Conservation (phyloP, 352 stramenopile genomes). For the Phytophthora quininea region DNA sequence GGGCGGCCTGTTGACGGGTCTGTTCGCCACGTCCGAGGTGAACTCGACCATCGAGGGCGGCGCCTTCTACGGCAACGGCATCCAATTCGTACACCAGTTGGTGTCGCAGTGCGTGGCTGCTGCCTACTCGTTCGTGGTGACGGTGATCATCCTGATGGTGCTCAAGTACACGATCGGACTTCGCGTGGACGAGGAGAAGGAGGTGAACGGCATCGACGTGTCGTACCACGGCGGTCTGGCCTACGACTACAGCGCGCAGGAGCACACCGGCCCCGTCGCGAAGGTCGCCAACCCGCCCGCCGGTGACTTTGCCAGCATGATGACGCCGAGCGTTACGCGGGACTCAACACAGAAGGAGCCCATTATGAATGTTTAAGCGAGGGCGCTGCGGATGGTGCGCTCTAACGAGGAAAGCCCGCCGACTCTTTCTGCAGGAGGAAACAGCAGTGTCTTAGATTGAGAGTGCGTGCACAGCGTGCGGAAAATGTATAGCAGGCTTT, state of each 20-base stretch:
- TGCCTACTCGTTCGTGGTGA: slow-evolving; percentile 62
- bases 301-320: not conserved
- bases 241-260: slow-evolving; percentile 49
- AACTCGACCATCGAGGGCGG: slow-evolving; percentile 57
- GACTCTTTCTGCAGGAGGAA: no score
- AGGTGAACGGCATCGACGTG: slow-evolving; percentile 74
- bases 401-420: no score
- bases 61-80: slow-evolving; percentile 53
- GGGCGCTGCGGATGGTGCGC: no score
- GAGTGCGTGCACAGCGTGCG: no score
- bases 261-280: not conserved
- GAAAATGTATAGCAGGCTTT: no score
- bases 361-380: not conserved
- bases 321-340: not conserved
- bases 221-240: slow-evolving; percentile 74
- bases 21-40: slow-evolving; percentile 62
- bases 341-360: not conserved
- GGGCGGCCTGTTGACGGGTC: slow-evolving; percentile 62
- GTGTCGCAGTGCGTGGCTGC: slow-evolving; percentile 52
- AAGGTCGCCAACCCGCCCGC: not conserved
- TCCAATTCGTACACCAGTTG: slow-evolving; percentile 57
- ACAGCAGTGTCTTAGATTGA: no score
- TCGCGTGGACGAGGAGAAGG: slow-evolving; percentile 74
- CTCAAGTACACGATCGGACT: slow-evolving; percentile 74
- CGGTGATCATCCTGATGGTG: slow-evolving; percentile 63